Evolutionary conservation across 345 rosid species (phyloP), one percentile per base, ranked within the genome.

Genomic region (Hirschfeldia incana): DNA sequence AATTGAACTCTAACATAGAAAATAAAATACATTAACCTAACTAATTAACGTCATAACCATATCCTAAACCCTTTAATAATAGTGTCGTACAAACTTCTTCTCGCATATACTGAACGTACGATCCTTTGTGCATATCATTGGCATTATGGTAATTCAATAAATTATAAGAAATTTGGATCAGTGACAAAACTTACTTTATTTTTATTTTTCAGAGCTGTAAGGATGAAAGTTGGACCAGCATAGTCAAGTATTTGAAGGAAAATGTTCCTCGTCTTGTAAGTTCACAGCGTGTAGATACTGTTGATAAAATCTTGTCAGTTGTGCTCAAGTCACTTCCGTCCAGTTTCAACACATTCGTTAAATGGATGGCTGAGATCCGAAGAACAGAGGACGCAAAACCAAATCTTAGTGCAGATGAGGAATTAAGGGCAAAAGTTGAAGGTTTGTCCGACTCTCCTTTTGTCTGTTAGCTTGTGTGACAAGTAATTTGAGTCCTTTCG

Each of bases 301-400:
- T 94, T 6, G 79, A 76, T 8, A 78, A 80, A 39, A 82, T 88
- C 79, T 69, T 94, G 5, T 65, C 79, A 57, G 79, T 83, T 72
- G 83, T 94, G 80, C 90, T 85, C 81, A 70, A 64, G 16, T 92
- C 95, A 27, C 87, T 89, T 16, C 95, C 94, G 27, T 82, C 91
- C 26, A 79, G 87, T 26, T 89, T 91, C 71, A 88, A 75, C 76
- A 90, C 90, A 65, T 94, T 94, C 81, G 86, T 94, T 62, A 91
- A 84, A 79, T 89, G 97, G 98, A 81, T 92, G 69, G 97, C 95
- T 77, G 97, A 92, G 85, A 86, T 87, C 79, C 80, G 97, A 74
- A 87, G 87, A 30, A 78, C 75, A 66, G 95, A 84, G 69, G 97
- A 88, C 81, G 87, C 88, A 11, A 78, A 80, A 59, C 64, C 51